Conservation (phyloP, 495 filamentous ascomycete species). For the Penicillium canariense region DNA sequence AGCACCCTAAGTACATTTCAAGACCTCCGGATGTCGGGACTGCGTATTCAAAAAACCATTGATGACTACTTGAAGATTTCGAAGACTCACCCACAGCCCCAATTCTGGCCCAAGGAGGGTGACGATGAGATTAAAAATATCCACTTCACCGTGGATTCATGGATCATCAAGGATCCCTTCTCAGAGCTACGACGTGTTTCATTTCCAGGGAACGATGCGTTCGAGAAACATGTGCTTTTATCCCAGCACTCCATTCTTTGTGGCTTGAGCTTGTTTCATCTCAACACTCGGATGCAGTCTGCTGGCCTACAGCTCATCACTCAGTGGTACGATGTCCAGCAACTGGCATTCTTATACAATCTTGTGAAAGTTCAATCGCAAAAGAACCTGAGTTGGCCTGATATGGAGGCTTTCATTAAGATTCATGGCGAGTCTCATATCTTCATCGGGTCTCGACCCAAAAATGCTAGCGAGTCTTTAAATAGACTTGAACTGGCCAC, state of each 20-base stretch:
- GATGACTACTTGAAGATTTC: conserved; percentile 24
- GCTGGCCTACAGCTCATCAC: conserved; percentile 28
- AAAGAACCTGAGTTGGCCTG: conserved; percentile 29
- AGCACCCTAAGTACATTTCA: conserved; percentile 23
- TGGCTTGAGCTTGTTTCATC: conserved; percentile 26
- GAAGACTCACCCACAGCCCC: conserved; percentile 23
- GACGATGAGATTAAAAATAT: conserved; percentile 25
- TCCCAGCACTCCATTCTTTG: conserved; percentile 30
- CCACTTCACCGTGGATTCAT: conserved; percentile 16
- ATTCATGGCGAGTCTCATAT: conserved; percentile 35
- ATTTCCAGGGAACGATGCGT: conserved; percentile 1
- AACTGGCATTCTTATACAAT: conserved; percentile 31
- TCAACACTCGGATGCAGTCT: conserved; percentile 27
- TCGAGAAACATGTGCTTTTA: conserved; percentile 31
- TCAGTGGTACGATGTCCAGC: conserved; percentile 32
- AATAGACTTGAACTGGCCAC: conserved; percentile 30
- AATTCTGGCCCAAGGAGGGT: conserved; percentile 31
- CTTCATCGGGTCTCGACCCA: conserved; percentile 28
- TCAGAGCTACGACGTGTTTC: conserved; percentile 14
- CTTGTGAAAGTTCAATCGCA: conserved; percentile 19
- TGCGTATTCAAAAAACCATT: conserved; percentile 30
- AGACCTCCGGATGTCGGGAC: conserved; percentile 30
- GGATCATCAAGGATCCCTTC: conserved; percentile 28
- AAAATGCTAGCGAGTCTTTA: conserved; percentile 26
- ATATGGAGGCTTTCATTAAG: conserved; percentile 35